Base-by-base conservation (phyloP, 371 early-diverging fungal species). In the Rhizopus arrhizus region DNA sequence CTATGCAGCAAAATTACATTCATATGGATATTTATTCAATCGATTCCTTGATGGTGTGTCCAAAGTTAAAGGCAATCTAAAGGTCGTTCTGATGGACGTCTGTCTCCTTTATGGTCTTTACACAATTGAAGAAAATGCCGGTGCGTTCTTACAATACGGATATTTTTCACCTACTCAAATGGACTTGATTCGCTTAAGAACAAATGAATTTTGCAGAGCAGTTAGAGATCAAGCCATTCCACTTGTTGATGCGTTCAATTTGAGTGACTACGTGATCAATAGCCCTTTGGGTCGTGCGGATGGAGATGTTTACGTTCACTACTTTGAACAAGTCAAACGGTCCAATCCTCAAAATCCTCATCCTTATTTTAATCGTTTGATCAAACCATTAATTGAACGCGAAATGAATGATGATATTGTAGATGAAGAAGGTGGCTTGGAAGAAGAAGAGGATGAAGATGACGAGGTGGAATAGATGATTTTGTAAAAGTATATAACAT, bases 231-330 rank as follows among this genome's bases (percentile, higher is more conserved):
- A 94, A 65, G 91, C 92, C 49, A 89, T 95, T 67, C 86, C 91
- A 9, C 77, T 96, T 46, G 91, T 92, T 16, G 96, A 95, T 62
- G 77, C 95, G 29, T 95, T 94, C 77, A 90, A 88, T 68, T 86
- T 89, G 74, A 74, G 89, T 22, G 96, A 96, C 74, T 94, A 87
- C 70, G 84, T 93, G 36, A 71, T 96, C 73, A 93, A 94, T 82
- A 92, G 93, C 53, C 94, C 95, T 28, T 72, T 96, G 12, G 96
- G 96, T 31, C 85, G 89, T 45, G 85, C 81, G 57, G 95, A 95
- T 59, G 96, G 96, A 62, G 87, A 95, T 68, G 85, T 91, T 8
- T 94, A 94, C 70, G 91, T 87, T 53, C 84, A 87, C 66, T 94
- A 94, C 91, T 95, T 93, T 83, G 85, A 87, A 38, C 84, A 86